Evolutionary conservation across 2,329 filamentous ascomycete genomes (phyloP), one percentile per base, ranked within the genome.

Genomic region (Fusarium sp.): DNA sequence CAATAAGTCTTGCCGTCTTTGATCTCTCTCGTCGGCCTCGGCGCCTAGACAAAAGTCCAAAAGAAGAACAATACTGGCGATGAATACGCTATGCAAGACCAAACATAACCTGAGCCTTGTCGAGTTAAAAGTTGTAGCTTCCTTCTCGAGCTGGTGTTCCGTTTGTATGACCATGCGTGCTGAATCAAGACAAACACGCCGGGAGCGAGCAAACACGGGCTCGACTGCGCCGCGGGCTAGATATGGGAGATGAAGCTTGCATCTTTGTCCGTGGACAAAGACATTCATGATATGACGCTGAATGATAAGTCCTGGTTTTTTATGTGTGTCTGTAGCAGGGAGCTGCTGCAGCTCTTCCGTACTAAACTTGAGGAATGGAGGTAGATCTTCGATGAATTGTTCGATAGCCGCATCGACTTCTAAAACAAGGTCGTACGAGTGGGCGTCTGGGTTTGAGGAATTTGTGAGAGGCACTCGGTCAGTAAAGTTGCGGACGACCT

Each of bases 201-300:
- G 75, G 11, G 80, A 82, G 55, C 76, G 78, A 15, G 79, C 74
- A 59, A 78, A 82, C 7, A 68, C 61, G 41, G 80, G 76, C 36
- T 82, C 80, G 2, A 81, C 73, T 9, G 79, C 76, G 7, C 80
- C 80, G 31, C 79, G 77, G 5, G 79, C 79, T 12, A 82, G 65
- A 56, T 78, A 82, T 9, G 80, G 80, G 12, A 82, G 75, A 55
- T 82, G 80, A 14, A 82, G 66, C 58, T 80, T 81, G 65, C 80
- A 82, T 14, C 79, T 73, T 44, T 82, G 79, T 2, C 80, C 79
- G 25, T 80, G 76, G 5, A 80, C 59, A 17, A 81, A 75, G 10
- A 80, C 53, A 29, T 79, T 80, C 39, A 82, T 74, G 25, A 79
- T 72, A 61, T 81, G 80, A 13, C 80, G 77, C 45, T 81, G 80